phyloP scores from a whole-genome alignment of 768 basidiomycete genomes.

The Kwoniella botswanensis region DNA sequence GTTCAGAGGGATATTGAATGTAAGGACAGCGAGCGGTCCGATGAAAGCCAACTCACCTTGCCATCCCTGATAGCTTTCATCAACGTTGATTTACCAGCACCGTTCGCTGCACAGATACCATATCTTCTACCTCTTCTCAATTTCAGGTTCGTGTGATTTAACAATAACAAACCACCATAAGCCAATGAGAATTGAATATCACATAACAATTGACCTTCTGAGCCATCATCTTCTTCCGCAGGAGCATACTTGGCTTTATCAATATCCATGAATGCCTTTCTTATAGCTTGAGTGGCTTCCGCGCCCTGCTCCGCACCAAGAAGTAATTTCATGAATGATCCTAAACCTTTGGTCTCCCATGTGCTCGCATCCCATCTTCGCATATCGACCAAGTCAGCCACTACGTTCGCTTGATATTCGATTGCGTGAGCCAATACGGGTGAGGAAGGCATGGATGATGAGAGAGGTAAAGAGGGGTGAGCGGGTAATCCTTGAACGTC shows the following conservation, averaged over 20 bases:
- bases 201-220: conserved; percentile 84
- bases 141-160: conserved; percentile 90
- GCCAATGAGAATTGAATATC: conserved; percentile 94
- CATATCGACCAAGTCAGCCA: conserved; percentile 73
- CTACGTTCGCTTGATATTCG: conserved; percentile 72
- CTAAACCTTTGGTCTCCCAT: conserved; percentile 67
- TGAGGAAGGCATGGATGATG: conserved; percentile 63
- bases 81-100: conserved; percentile 92
- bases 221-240: conserved; percentile 61
- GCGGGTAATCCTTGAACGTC: conserved; percentile 60
- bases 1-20: no score
- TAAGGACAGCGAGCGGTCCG: no score
- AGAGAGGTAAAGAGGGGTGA: conserved; percentile 62
- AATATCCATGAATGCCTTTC: conserved; percentile 74
- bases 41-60: conserved; percentile 61
- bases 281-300: conserved; percentile 61
- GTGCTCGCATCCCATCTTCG: conserved; percentile 57
- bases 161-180: conserved; percentile 88
- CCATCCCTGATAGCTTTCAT: conserved; percentile 94
- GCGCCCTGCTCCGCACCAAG: conserved; percentile 57
- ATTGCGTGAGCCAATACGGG: conserved; percentile 68
- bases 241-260: conserved; percentile 72
- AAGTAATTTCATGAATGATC: conserved; percentile 75
- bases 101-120: conserved; percentile 95
- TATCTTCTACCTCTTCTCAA: conserved; percentile 89